A percentile compares a stretch with the other conserved stretches of the same genome.
Evolutionary conservation across 192 early-diverging fungal genomes (phyloP).

Genomic region (Diversispora epigaea): DNA sequence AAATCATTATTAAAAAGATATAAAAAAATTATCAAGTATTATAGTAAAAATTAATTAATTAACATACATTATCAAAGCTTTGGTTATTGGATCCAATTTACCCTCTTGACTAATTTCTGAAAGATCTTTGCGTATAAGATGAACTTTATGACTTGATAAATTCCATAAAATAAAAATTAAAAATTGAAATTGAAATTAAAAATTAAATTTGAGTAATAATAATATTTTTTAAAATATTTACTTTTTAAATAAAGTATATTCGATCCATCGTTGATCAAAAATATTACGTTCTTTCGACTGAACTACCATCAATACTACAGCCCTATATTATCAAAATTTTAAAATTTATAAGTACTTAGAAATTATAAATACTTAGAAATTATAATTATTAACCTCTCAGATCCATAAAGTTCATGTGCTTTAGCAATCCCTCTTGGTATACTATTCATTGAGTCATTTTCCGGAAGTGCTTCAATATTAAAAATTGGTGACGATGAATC

Average conservation of each 20-base stretch:
- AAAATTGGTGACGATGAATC: constrained; percentile 34
- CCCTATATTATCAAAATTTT: constrained; percentile 40
- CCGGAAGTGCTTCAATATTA: constrained; percentile 53
- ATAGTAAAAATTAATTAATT: not conserved
- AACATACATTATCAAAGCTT: constrained; percentile 67
- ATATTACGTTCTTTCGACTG: constrained; percentile 91
- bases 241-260: constrained; percentile 69
- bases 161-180: not conserved
- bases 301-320: constrained; percentile 83
- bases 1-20: not conserved
- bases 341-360: not conserved
- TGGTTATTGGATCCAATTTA: constrained; percentile 54
- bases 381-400: constrained; percentile 39
- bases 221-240: constrained; percentile 39
- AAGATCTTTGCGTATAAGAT: constrained; percentile 62
- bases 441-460: constrained; percentile 66
- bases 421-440: constrained; percentile 76
- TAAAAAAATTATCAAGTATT: not conserved
- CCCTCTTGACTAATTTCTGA: constrained; percentile 68
- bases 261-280: constrained; percentile 90
- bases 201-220: constrained; percentile 8
- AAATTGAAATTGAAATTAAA: not conserved
- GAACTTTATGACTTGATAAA: constrained; percentile 53
- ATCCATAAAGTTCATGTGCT: constrained; percentile 65
- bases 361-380: constrained; percentile 15